Base-by-base conservation (phyloP, 768 basidiomycete genomes). In the Paxillus rubicundulus region DNA sequence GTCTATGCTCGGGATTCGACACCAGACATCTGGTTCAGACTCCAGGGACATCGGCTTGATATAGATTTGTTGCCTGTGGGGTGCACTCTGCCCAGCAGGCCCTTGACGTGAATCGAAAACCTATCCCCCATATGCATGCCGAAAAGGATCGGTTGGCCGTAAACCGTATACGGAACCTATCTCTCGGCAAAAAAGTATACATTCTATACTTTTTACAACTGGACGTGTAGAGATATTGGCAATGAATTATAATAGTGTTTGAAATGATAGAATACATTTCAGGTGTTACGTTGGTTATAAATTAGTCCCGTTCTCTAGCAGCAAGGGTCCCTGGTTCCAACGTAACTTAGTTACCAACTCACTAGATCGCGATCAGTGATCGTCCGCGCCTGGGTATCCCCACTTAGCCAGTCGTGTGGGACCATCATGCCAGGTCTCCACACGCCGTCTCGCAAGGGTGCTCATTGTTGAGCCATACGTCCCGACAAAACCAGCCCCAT, bases 381-480 rank as follows among this genome's bases (percentile, higher is more conserved):
- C 77, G 56, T 87, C 85, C 0, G 84, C 74, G 47, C 70, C 72
- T 17, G 75, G 74, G 38, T 57, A 71, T 1, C 85, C 87, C 84
- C 85, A 88, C 65, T 75, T 78, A 4, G 85, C 72, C 21, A 70
- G 74, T 50, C 79, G 72, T 13, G 67, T 70, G 5, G 74, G 73
- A 33, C 85, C 87, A 45, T 76, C 74, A 4, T 75, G 67, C 89
- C 89, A 90, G 21, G 84, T 79, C 59, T 82, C 71, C 21, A 85
- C 85, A 21, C 89, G 74, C n/a, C 83, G 77, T 17, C 75, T 75
- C 6, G 87, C 85, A 28, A 90, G 57, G 41, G 81, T 70, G 2
- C 84, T 82, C 81, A 88, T 87, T 5, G 88, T 89, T 32, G 86
- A 88, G 38, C 74, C 61, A 56, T 85, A 79, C 2, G 86, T 89